Evolutionary conservation across 345 rosid genomes (phyloP).

Genomic region (Eucalyptus curtisii): DNA sequence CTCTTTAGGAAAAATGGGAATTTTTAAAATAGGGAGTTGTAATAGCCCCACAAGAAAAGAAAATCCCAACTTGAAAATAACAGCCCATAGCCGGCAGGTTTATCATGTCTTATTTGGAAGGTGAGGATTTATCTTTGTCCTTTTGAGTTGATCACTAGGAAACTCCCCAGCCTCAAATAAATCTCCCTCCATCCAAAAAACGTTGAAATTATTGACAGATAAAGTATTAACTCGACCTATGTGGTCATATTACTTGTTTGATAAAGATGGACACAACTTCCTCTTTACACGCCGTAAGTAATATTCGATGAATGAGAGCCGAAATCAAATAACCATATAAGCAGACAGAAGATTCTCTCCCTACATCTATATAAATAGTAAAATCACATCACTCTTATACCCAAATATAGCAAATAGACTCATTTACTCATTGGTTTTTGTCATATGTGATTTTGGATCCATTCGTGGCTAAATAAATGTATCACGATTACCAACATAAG

Average conservation of each 20-base stretch:
- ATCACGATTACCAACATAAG: too few relatives aligned
- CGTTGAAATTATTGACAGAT: neutral
- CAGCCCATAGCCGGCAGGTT: neutral
- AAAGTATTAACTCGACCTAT: neutral
- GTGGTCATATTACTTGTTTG: neutral
- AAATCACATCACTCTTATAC: too few relatives aligned
- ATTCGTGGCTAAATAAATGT: too few relatives aligned
- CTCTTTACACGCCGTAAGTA: neutral
- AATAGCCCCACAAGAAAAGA: neutral
- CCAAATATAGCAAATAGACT: too few relatives aligned
- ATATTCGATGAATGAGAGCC: neutral
- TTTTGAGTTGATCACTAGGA: neutral
- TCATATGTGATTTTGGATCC: neutral
- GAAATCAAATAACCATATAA: neutral
- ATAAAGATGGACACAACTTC: neutral
- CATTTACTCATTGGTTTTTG: neutral
- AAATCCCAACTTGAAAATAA: neutral
- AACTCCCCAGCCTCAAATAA: neutral
- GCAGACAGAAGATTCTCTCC: neutral
- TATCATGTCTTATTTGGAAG: neutral
- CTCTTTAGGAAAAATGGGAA: neutral
- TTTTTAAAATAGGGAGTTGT: neutral
- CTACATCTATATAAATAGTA: neutral
- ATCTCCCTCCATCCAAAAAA: neutral
- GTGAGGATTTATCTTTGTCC: neutral